phyloP scores from a whole-genome alignment of 176 grass and related monocot species.

The Triticum turgidum region DNA sequence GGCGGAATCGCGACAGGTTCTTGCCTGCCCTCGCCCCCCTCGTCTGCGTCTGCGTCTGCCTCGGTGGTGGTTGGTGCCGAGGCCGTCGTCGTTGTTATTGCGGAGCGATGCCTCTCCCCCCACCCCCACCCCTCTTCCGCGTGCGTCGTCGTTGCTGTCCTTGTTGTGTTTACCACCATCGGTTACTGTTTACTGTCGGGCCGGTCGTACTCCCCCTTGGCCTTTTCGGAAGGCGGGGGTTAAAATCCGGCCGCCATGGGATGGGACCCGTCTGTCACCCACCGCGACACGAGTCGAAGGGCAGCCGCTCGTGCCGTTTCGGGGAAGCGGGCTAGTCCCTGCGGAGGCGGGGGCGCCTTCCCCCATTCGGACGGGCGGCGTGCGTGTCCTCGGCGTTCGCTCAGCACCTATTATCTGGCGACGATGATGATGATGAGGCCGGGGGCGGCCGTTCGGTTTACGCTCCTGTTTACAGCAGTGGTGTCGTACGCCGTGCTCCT shows the following conservation, averaged over 20 bases:
- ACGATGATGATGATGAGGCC: too few species aligned
- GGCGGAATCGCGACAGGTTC: conserved; percentile 45
- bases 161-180: conserved; percentile 44
- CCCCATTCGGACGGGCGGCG: background rate
- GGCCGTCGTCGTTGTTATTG: conserved; percentile 50
- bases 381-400: too few species aligned
- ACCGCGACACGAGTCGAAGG: background rate
- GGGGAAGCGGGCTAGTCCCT: conserved; percentile 11
- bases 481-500: background rate
- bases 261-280: conserved; percentile 12
- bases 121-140: background rate
- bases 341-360: background rate
- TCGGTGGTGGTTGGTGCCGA: conserved; percentile 40
- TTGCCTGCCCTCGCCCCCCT: background rate
- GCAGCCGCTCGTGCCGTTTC: conserved; percentile 22
- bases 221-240: background rate
- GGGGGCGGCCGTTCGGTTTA: background rate
- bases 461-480: background rate
- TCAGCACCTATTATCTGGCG: too few species aligned
- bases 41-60: background rate
- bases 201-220: conserved; percentile 15
- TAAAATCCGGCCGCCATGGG: background rate
- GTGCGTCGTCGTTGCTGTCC: conserved; percentile 10
- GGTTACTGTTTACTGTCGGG: conserved; percentile 56
- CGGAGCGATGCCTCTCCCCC: background rate